Conservation (phyloP, 257 asterid genomes). For the Solanum verrucosum region DNA sequence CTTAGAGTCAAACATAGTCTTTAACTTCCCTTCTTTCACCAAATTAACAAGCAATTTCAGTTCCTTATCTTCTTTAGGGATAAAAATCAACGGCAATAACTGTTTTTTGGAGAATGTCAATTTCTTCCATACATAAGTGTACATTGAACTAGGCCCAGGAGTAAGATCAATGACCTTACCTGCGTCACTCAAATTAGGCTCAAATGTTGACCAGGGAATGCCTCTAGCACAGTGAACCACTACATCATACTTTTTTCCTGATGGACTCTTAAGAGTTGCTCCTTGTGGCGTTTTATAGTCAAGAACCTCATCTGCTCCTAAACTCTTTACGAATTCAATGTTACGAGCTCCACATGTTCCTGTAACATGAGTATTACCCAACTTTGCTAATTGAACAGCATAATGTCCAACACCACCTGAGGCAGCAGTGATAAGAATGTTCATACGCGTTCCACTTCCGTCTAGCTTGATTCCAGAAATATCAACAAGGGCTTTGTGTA, state of each 20-base stretch:
- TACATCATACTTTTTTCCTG: constrained; percentile 48
- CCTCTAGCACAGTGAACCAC: constrained; percentile 52
- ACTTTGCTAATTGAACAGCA: constrained; percentile 67
- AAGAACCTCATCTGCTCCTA: constrained; percentile 70
- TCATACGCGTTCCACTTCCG: constrained; percentile 36
- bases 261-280: constrained; percentile 52
- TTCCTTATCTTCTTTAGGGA: constrained; percentile 28
- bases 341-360: constrained; percentile 70
- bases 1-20: constrained; percentile 36
- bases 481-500: constrained; percentile 50
- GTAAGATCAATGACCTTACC: constrained; percentile 54
- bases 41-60: constrained; percentile 29
- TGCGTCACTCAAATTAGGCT: constrained; percentile 30
- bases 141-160: constrained; percentile 38
- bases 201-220: constrained; percentile 48
- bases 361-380: constrained; percentile 52
- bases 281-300: constrained; percentile 67
- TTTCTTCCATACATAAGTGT: constrained; percentile 43
- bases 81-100: constrained; percentile 36
- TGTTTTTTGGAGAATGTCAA: constrained; percentile 39
- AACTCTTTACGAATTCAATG: constrained; percentile 37
- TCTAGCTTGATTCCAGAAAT: constrained; percentile 46
- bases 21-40: constrained; percentile 49
- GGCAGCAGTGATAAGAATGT: constrained; percentile 58
- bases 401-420: constrained; percentile 66